Evolutionary conservation across 2,329 filamentous ascomycete species (phyloP).

Genomic region (Stagonosporopsis cucurbitacearum): DNA sequence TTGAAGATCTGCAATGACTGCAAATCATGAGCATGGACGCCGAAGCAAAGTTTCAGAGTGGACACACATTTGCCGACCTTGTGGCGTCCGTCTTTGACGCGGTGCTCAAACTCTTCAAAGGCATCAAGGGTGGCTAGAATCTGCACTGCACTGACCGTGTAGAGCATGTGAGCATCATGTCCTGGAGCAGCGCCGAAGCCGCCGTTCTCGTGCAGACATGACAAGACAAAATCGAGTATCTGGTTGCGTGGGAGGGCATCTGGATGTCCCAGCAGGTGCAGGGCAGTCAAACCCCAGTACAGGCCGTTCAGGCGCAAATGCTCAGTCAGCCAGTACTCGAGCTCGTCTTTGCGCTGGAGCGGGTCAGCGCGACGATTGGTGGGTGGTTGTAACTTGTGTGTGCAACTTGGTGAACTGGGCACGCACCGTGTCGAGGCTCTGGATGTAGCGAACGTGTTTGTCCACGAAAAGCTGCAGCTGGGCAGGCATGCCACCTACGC

Average conservation of each 20-base stretch:
- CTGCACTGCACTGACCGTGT: slow-evolving; percentile 93
- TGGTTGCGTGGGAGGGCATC: slow-evolving; percentile 80
- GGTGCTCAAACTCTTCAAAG: slow-evolving; percentile 78
- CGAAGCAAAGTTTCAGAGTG: slow-evolving; percentile 10
- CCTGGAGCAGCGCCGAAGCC: slow-evolving; percentile 94
- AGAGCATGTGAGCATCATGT: slow-evolving; percentile 95
- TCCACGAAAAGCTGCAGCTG: slow-evolving; percentile 62
- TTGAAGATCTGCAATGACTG: slow-evolving; percentile 82
- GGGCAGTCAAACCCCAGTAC: slow-evolving; percentile 92
- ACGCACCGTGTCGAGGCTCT: slow-evolving; percentile 84
- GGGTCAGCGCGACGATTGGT: slow-evolving; percentile 46
- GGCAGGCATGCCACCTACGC: slow-evolving; percentile 48
- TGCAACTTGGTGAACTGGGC: slow-evolving; percentile 26
- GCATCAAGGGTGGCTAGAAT: slow-evolving; percentile 87
- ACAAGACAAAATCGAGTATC: slow-evolving; percentile 91
- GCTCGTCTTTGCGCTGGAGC: slow-evolving; percentile 81
- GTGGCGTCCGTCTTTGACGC: slow-evolving; percentile 69
- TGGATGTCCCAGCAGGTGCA: slow-evolving; percentile 82
- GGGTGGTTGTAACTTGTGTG: slow-evolving; percentile 21
- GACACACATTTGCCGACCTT: slow-evolving; percentile 80
- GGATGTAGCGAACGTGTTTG: slow-evolving; percentile 89
- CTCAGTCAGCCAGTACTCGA: slow-evolving; percentile 98
- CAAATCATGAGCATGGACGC: slow-evolving; percentile 31
- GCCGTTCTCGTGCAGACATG: slow-evolving; percentile 86
- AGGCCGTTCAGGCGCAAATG: slow-evolving; percentile 94